Percentiles rank a stretch among this genome's conserved stretches.
Evolutionary conservation across 805 yeast genomes (phyloP).

Genomic region (Priceomyces medius): DNA sequence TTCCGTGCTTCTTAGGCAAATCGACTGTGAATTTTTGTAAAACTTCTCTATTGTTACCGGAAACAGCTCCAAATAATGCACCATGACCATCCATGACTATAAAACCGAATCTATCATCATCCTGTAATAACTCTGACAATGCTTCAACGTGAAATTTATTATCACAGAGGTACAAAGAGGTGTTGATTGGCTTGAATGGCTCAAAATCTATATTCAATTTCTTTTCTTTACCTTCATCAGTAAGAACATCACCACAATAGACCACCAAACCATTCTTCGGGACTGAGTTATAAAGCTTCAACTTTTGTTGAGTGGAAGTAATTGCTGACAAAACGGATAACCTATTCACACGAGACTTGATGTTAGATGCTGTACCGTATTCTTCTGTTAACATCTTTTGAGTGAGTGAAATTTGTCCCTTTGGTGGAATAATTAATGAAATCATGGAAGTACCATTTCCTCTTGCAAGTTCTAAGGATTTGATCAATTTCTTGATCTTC

Average conservation of each 20-base stretch:
- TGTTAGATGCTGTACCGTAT: conserved; percentile 97
- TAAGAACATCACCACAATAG: conserved; percentile 97
- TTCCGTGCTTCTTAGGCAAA: conserved; percentile 98
- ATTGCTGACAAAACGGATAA: conserved; percentile 93
- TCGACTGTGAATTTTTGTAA: conserved; percentile 94
- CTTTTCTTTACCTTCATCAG: conserved; percentile 96
- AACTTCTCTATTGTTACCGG: conserved; percentile 96
- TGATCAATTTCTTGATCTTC: conserved; percentile 95
- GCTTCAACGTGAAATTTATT: conserved; percentile 98
- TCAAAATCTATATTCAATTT: conserved; percentile 96
- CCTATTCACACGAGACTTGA: conserved; percentile 96
- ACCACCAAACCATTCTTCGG: conserved; percentile 95
- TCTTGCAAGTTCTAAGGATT: conserved; percentile 83
- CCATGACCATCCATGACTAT: conserved; percentile 99
- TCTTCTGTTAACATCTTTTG: conserved; percentile 96
- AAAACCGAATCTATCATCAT: conserved; percentile 95
- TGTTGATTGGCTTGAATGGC: conserved; percentile 98
- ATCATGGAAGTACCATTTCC: conserved; percentile 99
- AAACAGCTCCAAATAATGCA: conserved; percentile 88
- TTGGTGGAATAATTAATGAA: conserved; percentile 92
- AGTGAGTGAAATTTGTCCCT: conserved; percentile 83
- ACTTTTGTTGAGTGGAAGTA: conserved; percentile 95
- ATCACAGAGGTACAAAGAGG: conserved; percentile 93
- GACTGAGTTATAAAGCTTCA: conserved; percentile 82
- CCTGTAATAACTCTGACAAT: conserved; percentile 85